Conservation (phyloP, 2,329 filamentous ascomycete species). For the Pseudocercospora cruenta region DNA sequence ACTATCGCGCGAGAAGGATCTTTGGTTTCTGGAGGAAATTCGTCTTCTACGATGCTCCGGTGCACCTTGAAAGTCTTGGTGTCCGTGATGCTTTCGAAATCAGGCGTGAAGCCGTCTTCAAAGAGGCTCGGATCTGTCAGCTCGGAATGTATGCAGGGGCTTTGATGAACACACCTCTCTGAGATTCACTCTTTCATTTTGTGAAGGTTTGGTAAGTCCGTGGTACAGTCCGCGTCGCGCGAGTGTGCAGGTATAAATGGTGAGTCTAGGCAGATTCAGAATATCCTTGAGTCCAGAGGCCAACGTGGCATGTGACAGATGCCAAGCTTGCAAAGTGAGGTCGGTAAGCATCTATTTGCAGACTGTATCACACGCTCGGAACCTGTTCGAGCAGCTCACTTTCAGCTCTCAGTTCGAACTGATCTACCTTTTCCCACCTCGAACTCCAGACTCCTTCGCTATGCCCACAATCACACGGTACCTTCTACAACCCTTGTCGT, state of each 20-base stretch:
- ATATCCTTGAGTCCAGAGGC: background rate
- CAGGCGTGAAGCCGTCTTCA: background rate
- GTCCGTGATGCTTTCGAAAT: background rate
- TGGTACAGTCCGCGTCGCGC: background rate
- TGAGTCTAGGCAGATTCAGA: background rate
- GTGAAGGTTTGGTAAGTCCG: background rate
- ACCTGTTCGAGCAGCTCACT: background rate
- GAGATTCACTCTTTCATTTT: background rate
- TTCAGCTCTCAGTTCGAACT: background rate
- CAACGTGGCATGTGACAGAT: background rate
- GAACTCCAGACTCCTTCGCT: slow-evolving; percentile 23
- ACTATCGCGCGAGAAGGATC: background rate
- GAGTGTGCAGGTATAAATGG: background rate
- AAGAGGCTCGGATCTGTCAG: background rate
- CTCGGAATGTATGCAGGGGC: background rate
- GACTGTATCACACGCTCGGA: background rate
- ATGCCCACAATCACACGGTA: background rate
- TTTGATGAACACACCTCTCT: background rate
- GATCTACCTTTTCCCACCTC: background rate
- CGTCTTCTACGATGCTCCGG: background rate
- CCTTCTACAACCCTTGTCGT: slow-evolving; percentile 71
- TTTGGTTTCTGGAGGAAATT: background rate
- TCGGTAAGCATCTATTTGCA: background rate
- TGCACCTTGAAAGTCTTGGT: background rate
- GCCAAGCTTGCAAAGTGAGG: background rate